Evolutionary conservation across 106 monocot genomes (phyloP).

Genomic region (Apostasia ramifera): DNA sequence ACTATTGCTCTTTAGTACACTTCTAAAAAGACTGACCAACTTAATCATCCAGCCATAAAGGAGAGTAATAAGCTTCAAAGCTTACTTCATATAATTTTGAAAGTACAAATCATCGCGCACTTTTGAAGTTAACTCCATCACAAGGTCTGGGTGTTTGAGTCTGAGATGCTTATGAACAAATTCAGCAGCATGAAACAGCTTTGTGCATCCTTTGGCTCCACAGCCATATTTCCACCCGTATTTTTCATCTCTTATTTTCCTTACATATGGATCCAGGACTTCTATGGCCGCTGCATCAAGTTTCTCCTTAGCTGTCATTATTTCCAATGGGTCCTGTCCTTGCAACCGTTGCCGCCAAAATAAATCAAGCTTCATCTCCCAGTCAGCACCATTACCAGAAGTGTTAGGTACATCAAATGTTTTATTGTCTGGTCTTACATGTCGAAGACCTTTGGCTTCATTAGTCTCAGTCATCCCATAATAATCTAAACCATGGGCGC

Average conservation of each 20-base stretch:
- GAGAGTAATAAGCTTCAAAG: constrained; percentile 1
- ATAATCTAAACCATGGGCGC: constrained; percentile 85
- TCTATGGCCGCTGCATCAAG: constrained; percentile 83
- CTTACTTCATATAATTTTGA: constrained; percentile 98
- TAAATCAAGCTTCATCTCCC: constrained; percentile 87
- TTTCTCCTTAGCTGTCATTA: constrained; percentile 76
- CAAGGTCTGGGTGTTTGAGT: constrained; percentile 87
- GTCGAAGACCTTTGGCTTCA: constrained; percentile 76
- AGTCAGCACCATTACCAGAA: constrained; percentile 24
- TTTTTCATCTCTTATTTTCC: constrained; percentile 98
- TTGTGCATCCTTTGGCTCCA: constrained; percentile 96
- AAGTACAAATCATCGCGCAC: constrained; percentile 89
- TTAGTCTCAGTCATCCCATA: constrained; percentile 76
- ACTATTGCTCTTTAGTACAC: too few species aligned
- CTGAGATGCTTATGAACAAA: constrained; percentile 97
- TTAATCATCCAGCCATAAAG: neutral
- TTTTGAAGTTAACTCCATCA: constrained; percentile 78
- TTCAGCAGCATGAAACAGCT: constrained; percentile 93
- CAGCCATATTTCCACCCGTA: constrained; percentile 99
- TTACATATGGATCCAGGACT: constrained; percentile 66
- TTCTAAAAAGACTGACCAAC: neutral
- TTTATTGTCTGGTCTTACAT: constrained; percentile 68
- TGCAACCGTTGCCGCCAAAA: constrained; percentile 75
- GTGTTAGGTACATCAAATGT: constrained; percentile 26
- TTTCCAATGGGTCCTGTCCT: constrained; percentile 72